phyloP scores from a whole-genome alignment of 129 eudicot genomes.

The Calendula officinalis region DNA sequence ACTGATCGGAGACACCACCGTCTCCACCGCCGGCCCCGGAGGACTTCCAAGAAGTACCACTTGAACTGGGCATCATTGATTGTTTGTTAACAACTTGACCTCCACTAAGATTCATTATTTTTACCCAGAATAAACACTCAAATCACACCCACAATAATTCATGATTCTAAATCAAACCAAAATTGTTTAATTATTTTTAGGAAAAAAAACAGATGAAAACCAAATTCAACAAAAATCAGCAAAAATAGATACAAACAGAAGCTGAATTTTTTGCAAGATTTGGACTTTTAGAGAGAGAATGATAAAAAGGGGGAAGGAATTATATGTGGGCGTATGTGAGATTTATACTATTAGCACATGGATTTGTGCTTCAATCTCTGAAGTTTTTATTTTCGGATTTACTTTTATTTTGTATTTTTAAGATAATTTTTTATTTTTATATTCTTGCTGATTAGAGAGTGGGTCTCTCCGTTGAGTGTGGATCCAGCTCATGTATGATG shows the following conservation, averaged over 20 bases:
- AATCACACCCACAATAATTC: slow-evolving; percentile 22
- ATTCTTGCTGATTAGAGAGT: slow-evolving; percentile 44
- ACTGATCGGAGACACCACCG: slow-evolving; percentile 38
- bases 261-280: slow-evolving; percentile 30
- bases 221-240: slow-evolving; percentile 13
- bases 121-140: slow-evolving; percentile 21
- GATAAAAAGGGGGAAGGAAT: slow-evolving; percentile 26
- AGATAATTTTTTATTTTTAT: slow-evolving; percentile 13
- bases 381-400: not conserved
- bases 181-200: slow-evolving; percentile 15
- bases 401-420: not conserved
- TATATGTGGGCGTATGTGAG: slow-evolving; percentile 12
- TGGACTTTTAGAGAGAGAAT: slow-evolving; percentile 20
- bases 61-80: slow-evolving; percentile 31
- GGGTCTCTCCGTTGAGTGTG: slow-evolving; percentile 81
- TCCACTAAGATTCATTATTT: slow-evolving; percentile 38
- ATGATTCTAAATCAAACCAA: slow-evolving; percentile 25
- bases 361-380: slow-evolving; percentile 45
- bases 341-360: slow-evolving; percentile 48
- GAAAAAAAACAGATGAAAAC: slow-evolving; percentile 1
- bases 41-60: slow-evolving; percentile 37
- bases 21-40: slow-evolving; percentile 17
- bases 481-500: slow-evolving; percentile 86
- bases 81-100: slow-evolving; percentile 31
- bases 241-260: slow-evolving; percentile 19